Conservation (phyloP, 2,329 filamentous ascomycete genomes). For the Colletotrichum chlorophyti region DNA sequence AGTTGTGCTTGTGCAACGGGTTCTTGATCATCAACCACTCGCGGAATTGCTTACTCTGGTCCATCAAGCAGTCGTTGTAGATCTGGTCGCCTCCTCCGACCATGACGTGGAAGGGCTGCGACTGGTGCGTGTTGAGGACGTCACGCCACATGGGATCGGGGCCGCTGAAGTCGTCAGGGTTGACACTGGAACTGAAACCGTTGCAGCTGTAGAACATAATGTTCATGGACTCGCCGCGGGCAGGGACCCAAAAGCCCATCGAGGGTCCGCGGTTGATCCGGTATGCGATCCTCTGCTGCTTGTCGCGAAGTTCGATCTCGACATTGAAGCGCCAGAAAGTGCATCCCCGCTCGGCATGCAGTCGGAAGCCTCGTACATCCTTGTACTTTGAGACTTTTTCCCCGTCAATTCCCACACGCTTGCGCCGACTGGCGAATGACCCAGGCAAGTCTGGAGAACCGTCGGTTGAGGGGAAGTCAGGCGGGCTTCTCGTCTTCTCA, state of each 20-base stretch:
- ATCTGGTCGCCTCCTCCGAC: constrained; percentile 96
- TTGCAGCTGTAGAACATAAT: constrained; percentile 99
- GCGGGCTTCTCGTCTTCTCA: constrained; percentile 66
- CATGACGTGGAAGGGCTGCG: constrained; percentile 96
- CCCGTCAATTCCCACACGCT: constrained; percentile 69
- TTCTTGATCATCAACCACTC: constrained; percentile 87
- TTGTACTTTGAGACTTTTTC: constrained; percentile 83
- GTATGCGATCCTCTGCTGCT: constrained; percentile 89
- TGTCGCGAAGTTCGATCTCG: constrained; percentile 82
- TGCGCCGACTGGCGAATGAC: constrained; percentile 60
- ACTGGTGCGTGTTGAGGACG: constrained; percentile 90
- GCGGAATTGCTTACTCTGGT: constrained; percentile 77
- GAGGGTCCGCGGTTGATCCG: constrained; percentile 92
- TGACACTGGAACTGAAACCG: constrained; percentile 84
- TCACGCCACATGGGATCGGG: constrained; percentile 98
- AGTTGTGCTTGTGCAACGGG: constrained; percentile 77
- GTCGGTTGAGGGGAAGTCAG: constrained; percentile 50
- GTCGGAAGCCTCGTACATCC: constrained; percentile 80
- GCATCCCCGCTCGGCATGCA: constrained; percentile 84
- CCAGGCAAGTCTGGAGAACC: constrained; percentile 56
- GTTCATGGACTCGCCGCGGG: constrained; percentile 87
- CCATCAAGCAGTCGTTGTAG: constrained; percentile 87
- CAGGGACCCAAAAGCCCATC: constrained; percentile 93
- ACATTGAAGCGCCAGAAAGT: constrained; percentile 99
- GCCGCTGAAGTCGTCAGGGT: constrained; percentile 82